These are phyloP conservation scores for Cokeromyces recurvatus DNA, from an alignment of 371 early-diverging fungal genomes.

Conservation along the genomic window DNA sequence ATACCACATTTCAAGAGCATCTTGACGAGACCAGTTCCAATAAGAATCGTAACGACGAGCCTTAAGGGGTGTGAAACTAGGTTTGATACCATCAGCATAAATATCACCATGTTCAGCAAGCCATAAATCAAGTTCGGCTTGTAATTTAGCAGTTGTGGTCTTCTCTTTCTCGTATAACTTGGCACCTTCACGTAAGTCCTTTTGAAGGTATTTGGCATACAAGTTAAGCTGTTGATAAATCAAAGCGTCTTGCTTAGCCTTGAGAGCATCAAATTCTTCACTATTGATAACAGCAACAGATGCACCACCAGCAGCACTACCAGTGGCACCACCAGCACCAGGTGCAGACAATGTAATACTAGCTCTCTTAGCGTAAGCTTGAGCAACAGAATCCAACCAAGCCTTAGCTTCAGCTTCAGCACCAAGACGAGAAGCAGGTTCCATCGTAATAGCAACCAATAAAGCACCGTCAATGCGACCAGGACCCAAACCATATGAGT, in stretches of 20 bases:
- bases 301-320: constrained; percentile 59
- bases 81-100: constrained; percentile 84
- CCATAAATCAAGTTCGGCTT: constrained; percentile 84
- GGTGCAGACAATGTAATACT: constrained; percentile 68
- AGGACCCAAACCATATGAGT: constrained; percentile 77
- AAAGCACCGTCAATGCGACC: constrained; percentile 79
- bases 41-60: constrained; percentile 87
- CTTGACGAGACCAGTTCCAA: constrained; percentile 97
- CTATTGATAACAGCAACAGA: constrained; percentile 75
- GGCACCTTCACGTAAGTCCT: constrained; percentile 79
- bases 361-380: constrained; percentile 74
- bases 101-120: constrained; percentile 83
- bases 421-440: constrained; percentile 59
- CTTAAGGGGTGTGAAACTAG: constrained; percentile 76
- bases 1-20: constrained; percentile 84
- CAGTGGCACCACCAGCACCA: constrained; percentile 34
- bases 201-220: constrained; percentile 79
- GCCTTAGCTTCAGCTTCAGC: constrained; percentile 82
- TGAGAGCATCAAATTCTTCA: constrained; percentile 78
- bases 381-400: constrained; percentile 78
- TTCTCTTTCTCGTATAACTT: constrained; percentile 66
- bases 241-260: constrained; percentile 74
- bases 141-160: constrained; percentile 61
- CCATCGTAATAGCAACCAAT: constrained; percentile 78
- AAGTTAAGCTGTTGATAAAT: constrained; percentile 82